Conservation (phyloP, 257 asterid genomes). For the Fraxinus pennsylvanica region DNA sequence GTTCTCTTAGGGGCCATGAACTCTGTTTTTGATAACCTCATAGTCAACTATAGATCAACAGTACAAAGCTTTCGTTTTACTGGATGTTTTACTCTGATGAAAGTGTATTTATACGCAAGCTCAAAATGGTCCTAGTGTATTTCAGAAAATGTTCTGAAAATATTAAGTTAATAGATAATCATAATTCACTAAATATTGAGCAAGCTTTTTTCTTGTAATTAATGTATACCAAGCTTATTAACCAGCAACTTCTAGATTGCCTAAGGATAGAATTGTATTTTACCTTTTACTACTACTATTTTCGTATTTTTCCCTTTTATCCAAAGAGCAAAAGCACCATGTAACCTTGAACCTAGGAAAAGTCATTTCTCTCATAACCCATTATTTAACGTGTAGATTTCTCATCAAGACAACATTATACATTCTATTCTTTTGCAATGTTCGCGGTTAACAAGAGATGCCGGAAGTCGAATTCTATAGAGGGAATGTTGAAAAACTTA, state of each 20-base stretch:
- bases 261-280: neutral
- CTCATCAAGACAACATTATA: neutral
- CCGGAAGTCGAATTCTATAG: neutral
- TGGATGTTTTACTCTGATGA: neutral
- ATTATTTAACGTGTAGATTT: neutral
- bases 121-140: neutral
- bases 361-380: neutral
- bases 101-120: neutral
- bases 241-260: neutral
- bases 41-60: neutral
- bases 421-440: neutral
- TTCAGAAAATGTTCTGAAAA: neutral
- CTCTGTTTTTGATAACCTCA: neutral
- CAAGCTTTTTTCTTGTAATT: neutral
- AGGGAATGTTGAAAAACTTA: constrained; percentile 30
- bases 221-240: neutral
- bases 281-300: neutral
- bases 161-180: neutral
- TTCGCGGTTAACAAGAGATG: neutral
- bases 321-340: neutral
- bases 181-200: neutral
- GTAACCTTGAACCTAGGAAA: neutral
- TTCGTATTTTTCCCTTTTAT: constrained; percentile 19
- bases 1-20: neutral
- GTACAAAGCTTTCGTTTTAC: neutral